phyloP scores from a whole-genome alignment of 2,329 filamentous ascomycete species.

The Hypoxylon sp. region DNA sequence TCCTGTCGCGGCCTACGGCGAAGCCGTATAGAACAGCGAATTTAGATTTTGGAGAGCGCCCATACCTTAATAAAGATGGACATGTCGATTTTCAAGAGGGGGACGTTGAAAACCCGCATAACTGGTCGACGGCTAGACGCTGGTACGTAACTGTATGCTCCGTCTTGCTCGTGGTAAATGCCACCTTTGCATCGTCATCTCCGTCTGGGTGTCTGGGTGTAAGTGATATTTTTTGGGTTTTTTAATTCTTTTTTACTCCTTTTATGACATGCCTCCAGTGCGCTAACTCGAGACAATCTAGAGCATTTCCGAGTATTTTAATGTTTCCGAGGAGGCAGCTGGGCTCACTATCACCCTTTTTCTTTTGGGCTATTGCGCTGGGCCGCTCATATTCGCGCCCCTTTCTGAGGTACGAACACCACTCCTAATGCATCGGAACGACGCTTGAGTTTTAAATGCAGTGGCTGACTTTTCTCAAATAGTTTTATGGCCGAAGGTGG shows the following conservation, averaged over 20 bases:
- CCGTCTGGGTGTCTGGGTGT: conserved; percentile 52
- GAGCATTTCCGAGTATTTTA: conserved; percentile 59
- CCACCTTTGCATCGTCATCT: conserved; percentile 64
- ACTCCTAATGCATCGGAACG: neutral
- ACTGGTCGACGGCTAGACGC: conserved; percentile 59
- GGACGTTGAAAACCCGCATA: conserved; percentile 64
- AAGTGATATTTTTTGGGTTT: conserved; percentile 41
- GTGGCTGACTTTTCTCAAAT: neutral
- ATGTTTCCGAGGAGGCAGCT: conserved; percentile 60
- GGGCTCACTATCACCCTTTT: conserved; percentile 66
- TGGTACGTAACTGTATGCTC: conserved; percentile 56
- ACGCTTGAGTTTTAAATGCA: neutral
- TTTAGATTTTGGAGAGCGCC: conserved; percentile 51
- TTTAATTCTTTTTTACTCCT: neutral
- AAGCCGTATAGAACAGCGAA: conserved; percentile 63
- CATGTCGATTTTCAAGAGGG: conserved; percentile 62
- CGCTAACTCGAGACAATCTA: conserved; percentile 51
- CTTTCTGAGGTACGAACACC: conserved; percentile 57
- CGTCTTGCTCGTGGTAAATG: conserved; percentile 65
- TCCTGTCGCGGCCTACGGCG: conserved; percentile 63
- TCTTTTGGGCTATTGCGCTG: conserved; percentile 67
- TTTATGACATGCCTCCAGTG: neutral
- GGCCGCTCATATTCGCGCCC: conserved; percentile 69
- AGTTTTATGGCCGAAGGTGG: conserved; percentile 65
- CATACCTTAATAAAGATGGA: conserved; percentile 62